Percentiles rank a stretch among this genome's conserved stretches.
These are phyloP conservation scores for Plasmodiophora brassicae DNA, from an alignment of 208 protist species.

Conservation along the genomic window DNA sequence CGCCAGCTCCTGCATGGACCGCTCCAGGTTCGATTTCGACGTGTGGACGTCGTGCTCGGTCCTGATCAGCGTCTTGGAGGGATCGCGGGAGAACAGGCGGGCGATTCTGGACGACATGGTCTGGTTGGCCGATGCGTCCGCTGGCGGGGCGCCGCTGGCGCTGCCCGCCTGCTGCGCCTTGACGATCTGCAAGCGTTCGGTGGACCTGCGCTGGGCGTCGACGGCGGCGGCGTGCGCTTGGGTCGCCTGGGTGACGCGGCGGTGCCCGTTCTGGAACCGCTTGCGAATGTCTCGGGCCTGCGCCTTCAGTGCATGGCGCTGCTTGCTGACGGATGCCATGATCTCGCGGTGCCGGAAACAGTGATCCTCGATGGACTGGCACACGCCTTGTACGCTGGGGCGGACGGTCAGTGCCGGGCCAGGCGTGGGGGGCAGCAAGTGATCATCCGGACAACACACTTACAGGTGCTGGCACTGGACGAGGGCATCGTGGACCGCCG, in stretches of 20 bases:
- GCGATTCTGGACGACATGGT: neutral
- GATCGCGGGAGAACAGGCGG: neutral
- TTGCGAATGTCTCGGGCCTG: neutral
- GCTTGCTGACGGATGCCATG: neutral
- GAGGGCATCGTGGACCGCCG: neutral
- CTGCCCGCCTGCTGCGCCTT: too few relatives aligned
- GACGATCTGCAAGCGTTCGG: neutral
- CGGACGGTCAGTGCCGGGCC: too few relatives aligned
- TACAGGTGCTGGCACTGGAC: conserved; percentile 28
- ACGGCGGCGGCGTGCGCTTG: neutral
- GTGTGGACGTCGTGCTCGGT: neutral
- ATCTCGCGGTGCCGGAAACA: neutral
- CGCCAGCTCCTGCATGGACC: neutral
- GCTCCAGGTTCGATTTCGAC: neutral
- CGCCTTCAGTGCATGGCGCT: neutral
- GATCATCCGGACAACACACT: too few relatives aligned
- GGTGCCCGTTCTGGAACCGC: neutral
- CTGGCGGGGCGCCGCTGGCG: too few relatives aligned
- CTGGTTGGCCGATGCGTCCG: neutral
- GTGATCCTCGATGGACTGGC: neutral
- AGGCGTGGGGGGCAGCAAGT: too few relatives aligned
- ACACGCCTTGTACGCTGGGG: neutral
- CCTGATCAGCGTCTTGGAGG: neutral
- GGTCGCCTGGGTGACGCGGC: neutral
- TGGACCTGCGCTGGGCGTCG: neutral